These are phyloP conservation scores for Sarocladium brachiariae DNA, from an alignment of 2,329 filamentous ascomycete genomes.

Conservation along the genomic window DNA sequence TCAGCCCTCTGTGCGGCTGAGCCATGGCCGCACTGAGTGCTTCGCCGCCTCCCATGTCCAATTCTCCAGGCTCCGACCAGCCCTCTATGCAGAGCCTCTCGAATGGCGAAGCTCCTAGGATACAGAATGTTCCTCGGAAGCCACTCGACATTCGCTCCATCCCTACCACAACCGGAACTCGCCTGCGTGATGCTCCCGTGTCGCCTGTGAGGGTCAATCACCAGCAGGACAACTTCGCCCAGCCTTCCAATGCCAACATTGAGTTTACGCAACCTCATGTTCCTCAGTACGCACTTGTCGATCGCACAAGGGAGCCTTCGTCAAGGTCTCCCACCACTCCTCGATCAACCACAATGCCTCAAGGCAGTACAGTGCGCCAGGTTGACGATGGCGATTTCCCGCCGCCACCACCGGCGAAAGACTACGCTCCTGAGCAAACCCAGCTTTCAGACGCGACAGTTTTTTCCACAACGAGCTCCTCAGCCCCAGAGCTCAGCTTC, in stretches of 20 bases:
- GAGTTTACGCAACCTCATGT: constrained; percentile 28
- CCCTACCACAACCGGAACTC: constrained; percentile 19
- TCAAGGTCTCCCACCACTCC: constrained; percentile 28
- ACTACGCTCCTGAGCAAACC: neutral
- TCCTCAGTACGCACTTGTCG: constrained; percentile 18
- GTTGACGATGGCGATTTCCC: neutral
- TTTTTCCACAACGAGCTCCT: constrained; percentile 5
- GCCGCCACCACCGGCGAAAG: neutral
- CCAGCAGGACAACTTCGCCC: constrained; percentile 44
- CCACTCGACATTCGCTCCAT: constrained; percentile 27
- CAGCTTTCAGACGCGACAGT: neutral
- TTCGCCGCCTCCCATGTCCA: constrained; percentile 25
- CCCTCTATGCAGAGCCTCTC: constrained; percentile 12
- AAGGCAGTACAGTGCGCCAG: neutral
- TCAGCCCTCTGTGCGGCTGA: neutral
- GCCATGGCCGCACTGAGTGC: constrained; percentile 28
- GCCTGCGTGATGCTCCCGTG: constrained; percentile 43
- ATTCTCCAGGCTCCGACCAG: constrained; percentile 18
- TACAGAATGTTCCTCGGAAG: constrained; percentile 23
- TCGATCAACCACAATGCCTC: constrained; percentile 10
- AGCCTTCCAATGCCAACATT: constrained; percentile 45
- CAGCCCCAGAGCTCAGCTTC: constrained; percentile 17
- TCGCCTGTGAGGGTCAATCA: constrained; percentile 52
- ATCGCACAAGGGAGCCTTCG: constrained; percentile 17
- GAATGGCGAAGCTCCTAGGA: constrained; percentile 12